phyloP scores from a whole-genome alignment of 139 green algal species.

The Micromonas pusilla region DNA sequence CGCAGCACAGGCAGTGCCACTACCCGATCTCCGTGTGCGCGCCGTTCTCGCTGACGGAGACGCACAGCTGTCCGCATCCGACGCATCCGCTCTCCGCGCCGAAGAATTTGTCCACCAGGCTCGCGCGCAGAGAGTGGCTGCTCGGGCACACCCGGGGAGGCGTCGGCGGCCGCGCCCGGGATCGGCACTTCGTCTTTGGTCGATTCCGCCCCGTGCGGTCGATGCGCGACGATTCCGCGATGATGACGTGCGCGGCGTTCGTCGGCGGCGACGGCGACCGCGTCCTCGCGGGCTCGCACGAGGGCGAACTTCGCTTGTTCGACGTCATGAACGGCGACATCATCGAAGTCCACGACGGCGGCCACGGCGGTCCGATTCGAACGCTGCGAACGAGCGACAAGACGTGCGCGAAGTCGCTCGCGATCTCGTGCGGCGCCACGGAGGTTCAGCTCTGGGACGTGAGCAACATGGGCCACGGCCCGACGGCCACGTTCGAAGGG shows the following conservation, averaged over 20 bases:
- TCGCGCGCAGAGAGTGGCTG: constrained; percentile 36
- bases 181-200: constrained; percentile 51
- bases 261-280: constrained; percentile 33
- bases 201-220: constrained; percentile 54
- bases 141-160: constrained; percentile 44
- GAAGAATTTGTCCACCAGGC: constrained; percentile 34
- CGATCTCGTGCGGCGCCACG: constrained; percentile 46
- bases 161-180: constrained; percentile 37
- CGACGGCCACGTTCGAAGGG: constrained; percentile 29
- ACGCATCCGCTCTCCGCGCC: constrained; percentile 49
- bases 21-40: constrained; percentile 57
- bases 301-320: constrained; percentile 37
- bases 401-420: constrained; percentile 2
- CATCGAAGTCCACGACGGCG: constrained; percentile 34
- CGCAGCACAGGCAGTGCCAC: constrained; percentile 57
- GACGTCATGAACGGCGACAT: constrained; percentile 41
- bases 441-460: constrained; percentile 62
- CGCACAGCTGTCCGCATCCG: constrained; percentile 39
- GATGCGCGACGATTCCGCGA: constrained; percentile 44
- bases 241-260: constrained; percentile 48
- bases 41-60: constrained; percentile 47
- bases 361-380: constrained; percentile 38
- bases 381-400: not conserved
- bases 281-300: constrained; percentile 46
- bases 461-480: constrained; percentile 32